Conservation (phyloP, 202 grass and related monocot genomes). For the Cymbopogon flexuosus region DNA sequence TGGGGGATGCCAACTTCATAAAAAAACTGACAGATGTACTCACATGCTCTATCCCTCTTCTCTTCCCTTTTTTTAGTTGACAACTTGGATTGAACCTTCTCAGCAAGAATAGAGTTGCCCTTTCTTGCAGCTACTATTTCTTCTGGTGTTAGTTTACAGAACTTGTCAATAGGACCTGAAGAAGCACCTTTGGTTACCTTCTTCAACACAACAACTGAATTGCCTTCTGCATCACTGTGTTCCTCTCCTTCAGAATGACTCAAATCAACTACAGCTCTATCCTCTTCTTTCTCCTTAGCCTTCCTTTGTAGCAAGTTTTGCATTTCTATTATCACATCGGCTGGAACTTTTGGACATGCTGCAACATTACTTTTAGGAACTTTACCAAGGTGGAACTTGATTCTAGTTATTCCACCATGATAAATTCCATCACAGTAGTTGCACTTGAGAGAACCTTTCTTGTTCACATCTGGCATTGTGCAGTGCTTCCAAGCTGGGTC, state of each 20-base stretch:
- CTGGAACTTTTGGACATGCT: background rate
- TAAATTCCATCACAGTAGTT: background rate
- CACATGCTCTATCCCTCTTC: background rate
- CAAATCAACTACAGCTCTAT: too few species aligned
- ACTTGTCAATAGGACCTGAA: background rate
- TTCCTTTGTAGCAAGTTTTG: background rate
- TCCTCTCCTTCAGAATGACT: too few species aligned
- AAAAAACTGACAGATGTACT: background rate
- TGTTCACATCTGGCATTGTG: background rate
- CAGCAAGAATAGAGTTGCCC: background rate
- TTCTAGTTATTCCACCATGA: background rate
- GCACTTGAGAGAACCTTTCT: background rate
- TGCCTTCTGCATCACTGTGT: too few species aligned
- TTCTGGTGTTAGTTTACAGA: background rate
- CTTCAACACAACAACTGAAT: too few species aligned
- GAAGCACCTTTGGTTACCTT: too few species aligned
- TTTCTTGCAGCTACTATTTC: background rate
- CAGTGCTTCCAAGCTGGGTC: background rate
- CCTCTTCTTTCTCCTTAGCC: too few species aligned
- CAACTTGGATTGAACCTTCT: background rate
- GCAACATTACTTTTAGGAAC: background rate
- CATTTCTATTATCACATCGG: background rate
- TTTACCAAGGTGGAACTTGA: background rate
- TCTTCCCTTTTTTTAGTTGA: background rate
- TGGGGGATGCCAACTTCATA: background rate